Evolutionary conservation across 2,329 filamentous ascomycete species (phyloP).

Genomic region (Ophiocordyceps sinensis): DNA sequence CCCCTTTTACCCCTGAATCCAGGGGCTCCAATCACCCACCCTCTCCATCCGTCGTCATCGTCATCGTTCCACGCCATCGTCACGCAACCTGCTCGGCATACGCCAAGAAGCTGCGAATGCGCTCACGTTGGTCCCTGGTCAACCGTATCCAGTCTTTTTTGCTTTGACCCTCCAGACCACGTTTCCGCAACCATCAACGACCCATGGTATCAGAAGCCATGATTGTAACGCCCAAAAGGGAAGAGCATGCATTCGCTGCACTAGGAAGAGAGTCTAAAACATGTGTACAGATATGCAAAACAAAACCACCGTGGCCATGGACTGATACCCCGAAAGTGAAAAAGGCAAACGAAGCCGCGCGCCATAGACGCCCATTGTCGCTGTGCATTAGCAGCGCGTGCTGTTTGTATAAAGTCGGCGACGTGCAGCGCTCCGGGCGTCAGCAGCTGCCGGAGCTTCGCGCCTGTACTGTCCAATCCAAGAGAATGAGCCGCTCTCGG

Average conservation of each 20-base stretch:
- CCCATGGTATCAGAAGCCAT: neutral
- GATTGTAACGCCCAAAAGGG: neutral
- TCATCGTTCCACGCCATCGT: too few relatives aligned
- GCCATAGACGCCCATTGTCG: neutral
- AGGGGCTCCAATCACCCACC: too few relatives aligned
- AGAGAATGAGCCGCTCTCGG: constrained; percentile 10
- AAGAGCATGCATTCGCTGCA: neutral
- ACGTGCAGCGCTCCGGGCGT: neutral
- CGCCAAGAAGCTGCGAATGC: too few relatives aligned
- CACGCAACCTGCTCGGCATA: too few relatives aligned
- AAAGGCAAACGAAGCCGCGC: neutral
- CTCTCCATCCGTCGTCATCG: too few relatives aligned
- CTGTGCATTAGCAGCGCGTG: too few relatives aligned
- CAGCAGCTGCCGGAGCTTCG: neutral
- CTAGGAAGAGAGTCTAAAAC: neutral
- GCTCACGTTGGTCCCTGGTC: too few relatives aligned
- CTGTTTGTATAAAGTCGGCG: neutral
- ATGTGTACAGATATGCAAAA: neutral
- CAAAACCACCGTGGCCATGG: neutral
- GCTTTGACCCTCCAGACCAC: too few relatives aligned
- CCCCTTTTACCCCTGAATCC: too few relatives aligned
- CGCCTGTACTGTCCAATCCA: neutral
- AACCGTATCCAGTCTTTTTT: too few relatives aligned
- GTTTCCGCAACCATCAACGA: too few relatives aligned
- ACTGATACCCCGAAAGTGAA: neutral